Evolutionary conservation across 768 basidiomycete genomes (phyloP).

Genomic region (Tulasnella sp.): DNA sequence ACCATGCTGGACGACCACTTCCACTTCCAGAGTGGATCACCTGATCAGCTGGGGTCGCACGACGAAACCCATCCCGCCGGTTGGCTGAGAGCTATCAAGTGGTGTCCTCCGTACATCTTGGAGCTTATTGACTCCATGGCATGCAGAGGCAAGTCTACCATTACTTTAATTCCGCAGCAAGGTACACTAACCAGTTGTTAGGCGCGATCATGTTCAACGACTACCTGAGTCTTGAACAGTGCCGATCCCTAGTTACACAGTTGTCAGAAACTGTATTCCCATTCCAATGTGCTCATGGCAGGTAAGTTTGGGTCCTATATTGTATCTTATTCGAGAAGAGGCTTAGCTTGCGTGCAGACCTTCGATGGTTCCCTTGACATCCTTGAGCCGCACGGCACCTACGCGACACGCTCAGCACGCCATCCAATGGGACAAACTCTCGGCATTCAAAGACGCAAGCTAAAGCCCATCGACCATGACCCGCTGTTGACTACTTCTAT

Average conservation of each 20-base stretch:
- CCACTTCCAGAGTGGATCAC: background rate
- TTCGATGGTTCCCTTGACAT: constrained; percentile 40
- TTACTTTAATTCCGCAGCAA: constrained; percentile 1
- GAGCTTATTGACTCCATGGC: constrained; percentile 91
- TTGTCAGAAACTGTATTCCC: constrained; percentile 68
- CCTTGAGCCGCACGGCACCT: background rate
- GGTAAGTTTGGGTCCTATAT: constrained; percentile 32
- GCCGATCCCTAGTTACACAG: constrained; percentile 50
- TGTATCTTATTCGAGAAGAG: background rate
- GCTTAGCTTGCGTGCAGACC: constrained; percentile 30
- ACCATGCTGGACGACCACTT: constrained; percentile 44
- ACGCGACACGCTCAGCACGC: background rate
- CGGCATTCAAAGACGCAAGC: background rate
- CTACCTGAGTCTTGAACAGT: constrained; percentile 50
- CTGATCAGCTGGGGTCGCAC: background rate
- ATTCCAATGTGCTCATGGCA: constrained; percentile 94
- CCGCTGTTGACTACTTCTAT: background rate
- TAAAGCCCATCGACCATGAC: background rate
- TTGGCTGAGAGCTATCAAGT: constrained; percentile 64
- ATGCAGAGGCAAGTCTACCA: constrained; percentile 58
- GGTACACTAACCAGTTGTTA: constrained; percentile 25
- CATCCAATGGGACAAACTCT: background rate
- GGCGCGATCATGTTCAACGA: constrained; percentile 99
- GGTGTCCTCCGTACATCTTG: constrained; percentile 70
- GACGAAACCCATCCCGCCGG: background rate